Percentiles rank a stretch among this genome's conserved stretches.
Conservation (phyloP, 2,329 filamentous ascomycete species). For the Lecanicillium sp. region DNA sequence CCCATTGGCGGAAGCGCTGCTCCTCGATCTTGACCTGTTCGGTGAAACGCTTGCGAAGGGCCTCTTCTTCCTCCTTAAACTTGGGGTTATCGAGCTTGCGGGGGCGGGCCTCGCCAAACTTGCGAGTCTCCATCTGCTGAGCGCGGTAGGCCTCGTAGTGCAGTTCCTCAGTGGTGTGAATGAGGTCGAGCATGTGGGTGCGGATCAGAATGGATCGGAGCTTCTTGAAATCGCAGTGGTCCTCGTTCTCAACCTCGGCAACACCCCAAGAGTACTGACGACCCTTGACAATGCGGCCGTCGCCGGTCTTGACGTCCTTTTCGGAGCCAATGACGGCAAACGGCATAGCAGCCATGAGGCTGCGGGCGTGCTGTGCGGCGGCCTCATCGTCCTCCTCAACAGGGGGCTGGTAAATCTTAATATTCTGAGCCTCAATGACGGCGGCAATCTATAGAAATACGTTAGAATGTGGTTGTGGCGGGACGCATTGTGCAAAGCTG, state of each 20-base stretch:
- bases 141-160: constrained; percentile 99
- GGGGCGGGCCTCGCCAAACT: constrained; percentile 95
- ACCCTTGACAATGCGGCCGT: constrained; percentile 96
- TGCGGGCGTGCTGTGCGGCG: constrained; percentile 88
- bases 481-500: neutral
- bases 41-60: constrained; percentile 95
- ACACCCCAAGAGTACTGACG: constrained; percentile 99
- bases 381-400: constrained; percentile 97
- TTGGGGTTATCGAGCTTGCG: constrained; percentile 99
- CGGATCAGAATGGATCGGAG: constrained; percentile 97
- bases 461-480: constrained; percentile 17
- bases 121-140: constrained; percentile 99
- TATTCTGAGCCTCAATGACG: constrained; percentile 95
- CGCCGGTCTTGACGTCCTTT: constrained; percentile 95
- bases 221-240: constrained; percentile 99
- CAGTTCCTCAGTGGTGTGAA: constrained; percentile 98
- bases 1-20: constrained; percentile 98
- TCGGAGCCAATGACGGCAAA: constrained; percentile 98
- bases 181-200: constrained; percentile 98
- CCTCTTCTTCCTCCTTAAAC: constrained; percentile 99
- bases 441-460: constrained; percentile 64
- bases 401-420: constrained; percentile 98
- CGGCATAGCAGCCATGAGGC: constrained; percentile 93
- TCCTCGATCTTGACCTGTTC: constrained; percentile 99
- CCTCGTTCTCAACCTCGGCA: constrained; percentile 98